These are phyloP conservation scores for Xerocomellus dryophilus DNA, from an alignment of 768 basidiomycete genomes.

Conservation along the genomic window DNA sequence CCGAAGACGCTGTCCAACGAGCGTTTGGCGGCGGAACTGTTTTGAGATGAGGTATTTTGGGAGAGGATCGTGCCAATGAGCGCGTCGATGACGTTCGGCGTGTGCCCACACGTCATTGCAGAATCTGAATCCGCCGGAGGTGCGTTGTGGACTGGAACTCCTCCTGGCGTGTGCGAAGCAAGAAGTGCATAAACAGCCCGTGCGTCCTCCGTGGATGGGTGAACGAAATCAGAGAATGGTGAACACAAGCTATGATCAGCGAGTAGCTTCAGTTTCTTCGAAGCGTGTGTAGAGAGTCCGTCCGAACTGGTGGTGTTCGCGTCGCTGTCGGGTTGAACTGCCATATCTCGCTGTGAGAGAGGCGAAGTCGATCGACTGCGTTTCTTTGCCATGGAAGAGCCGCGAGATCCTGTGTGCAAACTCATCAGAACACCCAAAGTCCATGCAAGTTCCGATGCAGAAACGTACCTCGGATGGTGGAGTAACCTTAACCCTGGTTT, in stretches of 20 bases:
- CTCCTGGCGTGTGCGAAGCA: slow-evolving; percentile 35
- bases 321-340: not conserved
- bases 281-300: slow-evolving; percentile 12
- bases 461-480: not conserved
- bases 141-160: slow-evolving; percentile 26
- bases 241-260: slow-evolving; percentile 40
- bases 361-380: slow-evolving; percentile 12
- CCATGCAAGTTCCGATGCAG: not conserved
- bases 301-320: not conserved
- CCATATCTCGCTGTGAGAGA: not conserved
- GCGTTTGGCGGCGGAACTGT: slow-evolving; percentile 49
- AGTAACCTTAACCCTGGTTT: slow-evolving; percentile 1
- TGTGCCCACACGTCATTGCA: slow-evolving; percentile 43
- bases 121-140: slow-evolving; percentile 35
- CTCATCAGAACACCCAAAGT: not conserved
- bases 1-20: slow-evolving; percentile 49
- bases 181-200: slow-evolving; percentile 42
- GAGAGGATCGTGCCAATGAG: slow-evolving; percentile 59
- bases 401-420: not conserved
- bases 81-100: slow-evolving; percentile 54
- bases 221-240: slow-evolving; percentile 45
- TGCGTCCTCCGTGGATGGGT: slow-evolving; percentile 45
- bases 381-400: slow-evolving; percentile 8
- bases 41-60: slow-evolving; percentile 53
- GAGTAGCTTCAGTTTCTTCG: slow-evolving; percentile 52